Percentiles rank a stretch among this genome's conserved stretches.
Evolutionary conservation across 2,329 filamentous ascomycete genomes (phyloP).

Genomic region (Epichloe brachyelytri): DNA sequence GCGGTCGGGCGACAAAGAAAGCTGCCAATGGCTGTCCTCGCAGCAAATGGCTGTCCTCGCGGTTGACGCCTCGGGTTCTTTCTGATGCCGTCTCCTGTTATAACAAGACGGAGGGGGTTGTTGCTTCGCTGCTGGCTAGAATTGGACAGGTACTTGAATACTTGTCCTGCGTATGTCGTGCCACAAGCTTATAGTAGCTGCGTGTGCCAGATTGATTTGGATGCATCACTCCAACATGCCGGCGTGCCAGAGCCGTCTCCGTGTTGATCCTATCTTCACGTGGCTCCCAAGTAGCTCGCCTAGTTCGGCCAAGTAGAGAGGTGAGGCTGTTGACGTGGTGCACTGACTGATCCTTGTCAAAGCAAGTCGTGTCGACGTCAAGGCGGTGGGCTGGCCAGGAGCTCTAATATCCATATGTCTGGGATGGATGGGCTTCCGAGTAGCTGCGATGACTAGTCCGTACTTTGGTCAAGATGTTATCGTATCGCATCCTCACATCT

Average conservation of each 20-base stretch:
- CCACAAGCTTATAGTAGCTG: neutral
- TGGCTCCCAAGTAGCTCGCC: neutral
- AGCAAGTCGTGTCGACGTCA: no score
- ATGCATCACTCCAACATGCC: neutral
- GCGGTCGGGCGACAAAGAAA: slow-evolving; percentile 3
- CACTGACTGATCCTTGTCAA: no score
- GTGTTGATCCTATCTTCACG: neutral
- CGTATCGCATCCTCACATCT: no score
- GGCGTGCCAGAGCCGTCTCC: neutral
- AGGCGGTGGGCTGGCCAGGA: no score
- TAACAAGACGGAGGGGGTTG: neutral
- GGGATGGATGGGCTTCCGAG: neutral
- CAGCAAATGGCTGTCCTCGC: neutral
- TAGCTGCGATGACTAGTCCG: neutral
- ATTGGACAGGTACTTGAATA: neutral
- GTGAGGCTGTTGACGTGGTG: no score
- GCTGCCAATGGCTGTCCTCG: neutral
- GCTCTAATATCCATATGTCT: no score
- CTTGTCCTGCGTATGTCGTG: neutral
- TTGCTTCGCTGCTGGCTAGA: neutral
- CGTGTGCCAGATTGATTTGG: neutral
- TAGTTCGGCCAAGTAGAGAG: no score
- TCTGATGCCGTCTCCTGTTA: neutral
- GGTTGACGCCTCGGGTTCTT: neutral
- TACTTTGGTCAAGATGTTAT: neutral